These are phyloP conservation scores for Ceratocystis lukuohia DNA, from an alignment of 2,329 filamentous ascomycete species.

Conservation along the genomic window DNA sequence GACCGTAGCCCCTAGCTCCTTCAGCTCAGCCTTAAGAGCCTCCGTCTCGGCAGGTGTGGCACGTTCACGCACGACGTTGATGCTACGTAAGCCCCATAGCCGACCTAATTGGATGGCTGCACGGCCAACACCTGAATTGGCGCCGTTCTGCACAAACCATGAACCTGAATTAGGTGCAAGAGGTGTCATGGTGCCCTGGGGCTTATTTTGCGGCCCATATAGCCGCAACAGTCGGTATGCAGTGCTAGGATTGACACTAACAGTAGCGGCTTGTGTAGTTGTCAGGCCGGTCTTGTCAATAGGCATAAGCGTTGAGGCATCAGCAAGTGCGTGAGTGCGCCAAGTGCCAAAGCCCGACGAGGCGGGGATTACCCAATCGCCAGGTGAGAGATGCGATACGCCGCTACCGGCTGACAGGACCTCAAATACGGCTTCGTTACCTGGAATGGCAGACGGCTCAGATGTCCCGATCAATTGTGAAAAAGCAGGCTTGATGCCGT, in stretches of 20 bases:
- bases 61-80: slow-evolving; percentile 75
- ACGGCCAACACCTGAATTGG: slow-evolving; percentile 83
- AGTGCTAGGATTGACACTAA: slow-evolving; percentile 84
- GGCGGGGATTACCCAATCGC: slow-evolving; percentile 91
- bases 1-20: slow-evolving; percentile 41
- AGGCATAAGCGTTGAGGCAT: slow-evolving; percentile 44
- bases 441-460: slow-evolving; percentile 62
- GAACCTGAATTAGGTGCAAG: slow-evolving; percentile 45
- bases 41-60: slow-evolving; percentile 51
- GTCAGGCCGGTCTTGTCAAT: slow-evolving; percentile 60
- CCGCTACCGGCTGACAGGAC: slow-evolving; percentile 56
- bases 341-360: slow-evolving; percentile 78
- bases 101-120: slow-evolving; percentile 78
- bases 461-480: slow-evolving; percentile 62
- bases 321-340: slow-evolving; percentile 75
- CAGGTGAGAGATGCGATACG: slow-evolving; percentile 44
- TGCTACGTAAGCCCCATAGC: slow-evolving; percentile 78
- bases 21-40: slow-evolving; percentile 39
- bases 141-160: slow-evolving; percentile 96
- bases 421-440: slow-evolving; percentile 90
- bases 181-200: slow-evolving; percentile 31
- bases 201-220: slow-evolving; percentile 41
- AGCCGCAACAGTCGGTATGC: slow-evolving; percentile 87
- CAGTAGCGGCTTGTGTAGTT: slow-evolving; percentile 69
- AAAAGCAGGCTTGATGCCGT: slow-evolving; percentile 73